phyloP scores from a whole-genome alignment of 768 basidiomycete species.

The Clitopilus hobsonii region DNA sequence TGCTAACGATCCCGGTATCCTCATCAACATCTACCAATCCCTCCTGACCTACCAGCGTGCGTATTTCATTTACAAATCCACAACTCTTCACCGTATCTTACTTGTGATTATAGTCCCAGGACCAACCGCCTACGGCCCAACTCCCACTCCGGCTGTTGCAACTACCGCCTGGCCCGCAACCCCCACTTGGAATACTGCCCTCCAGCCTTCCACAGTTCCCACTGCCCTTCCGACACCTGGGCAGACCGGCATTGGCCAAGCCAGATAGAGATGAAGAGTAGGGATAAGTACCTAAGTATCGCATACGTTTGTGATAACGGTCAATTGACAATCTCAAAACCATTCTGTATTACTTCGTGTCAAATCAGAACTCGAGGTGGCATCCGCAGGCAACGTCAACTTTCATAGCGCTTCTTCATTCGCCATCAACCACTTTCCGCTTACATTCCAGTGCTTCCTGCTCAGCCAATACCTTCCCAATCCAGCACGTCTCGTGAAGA shows the following conservation, averaged over 20 bases:
- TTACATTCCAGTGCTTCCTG: too few species aligned
- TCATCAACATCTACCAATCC: conserved; percentile 44
- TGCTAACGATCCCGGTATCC: conserved; percentile 32
- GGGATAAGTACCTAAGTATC: too few species aligned
- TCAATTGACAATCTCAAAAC: too few species aligned
- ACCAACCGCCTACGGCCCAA: conserved; percentile 36
- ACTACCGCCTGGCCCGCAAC: conserved; percentile 40
- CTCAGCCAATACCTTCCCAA: too few species aligned
- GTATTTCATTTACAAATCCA: conserved; percentile 11
- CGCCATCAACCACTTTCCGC: too few species aligned
- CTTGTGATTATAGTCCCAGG: conserved; percentile 37
- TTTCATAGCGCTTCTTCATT: too few species aligned
- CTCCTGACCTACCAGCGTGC: conserved; percentile 35
- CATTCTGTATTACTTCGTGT: too few species aligned
- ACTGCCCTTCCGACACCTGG: conserved; percentile 23
- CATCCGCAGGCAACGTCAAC: too few species aligned
- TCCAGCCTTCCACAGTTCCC: conserved; percentile 41
- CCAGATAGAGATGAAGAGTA: too few species aligned
- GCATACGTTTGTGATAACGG: too few species aligned
- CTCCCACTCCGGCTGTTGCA: conserved; percentile 34
- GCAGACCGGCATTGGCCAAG: conserved; percentile 11
- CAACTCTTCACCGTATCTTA: neutral
- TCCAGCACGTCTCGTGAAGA: too few species aligned
- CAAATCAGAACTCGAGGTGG: too few species aligned
- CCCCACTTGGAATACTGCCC: conserved; percentile 46